phyloP scores from a whole-genome alignment of 768 basidiomycete species.

The Rhizopogon vulgaris region DNA sequence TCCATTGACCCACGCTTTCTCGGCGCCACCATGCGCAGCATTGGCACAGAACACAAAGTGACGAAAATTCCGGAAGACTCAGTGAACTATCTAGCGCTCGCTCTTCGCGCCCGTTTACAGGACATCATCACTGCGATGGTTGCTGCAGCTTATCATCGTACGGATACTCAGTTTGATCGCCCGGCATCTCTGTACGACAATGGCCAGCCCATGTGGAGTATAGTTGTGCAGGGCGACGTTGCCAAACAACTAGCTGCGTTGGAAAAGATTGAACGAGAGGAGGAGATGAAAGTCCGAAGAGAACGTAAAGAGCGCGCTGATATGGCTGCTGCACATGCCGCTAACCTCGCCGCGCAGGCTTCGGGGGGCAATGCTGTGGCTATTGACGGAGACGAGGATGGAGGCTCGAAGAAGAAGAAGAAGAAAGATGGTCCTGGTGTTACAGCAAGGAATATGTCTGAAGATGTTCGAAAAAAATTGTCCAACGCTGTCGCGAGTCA shows the following conservation, averaged over 20 bases:
- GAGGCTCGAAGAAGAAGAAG: constrained; percentile 69
- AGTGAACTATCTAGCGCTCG: constrained; percentile 73
- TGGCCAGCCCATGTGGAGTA: constrained; percentile 75
- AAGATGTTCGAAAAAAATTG: constrained; percentile 89
- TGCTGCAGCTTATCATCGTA: constrained; percentile 61
- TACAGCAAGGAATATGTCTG: constrained; percentile 84
- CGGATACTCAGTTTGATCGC: constrained; percentile 63
- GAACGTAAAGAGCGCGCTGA: constrained; percentile 78
- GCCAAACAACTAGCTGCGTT: constrained; percentile 71
- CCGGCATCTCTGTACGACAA: constrained; percentile 61
- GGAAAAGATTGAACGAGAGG: constrained; percentile 78
- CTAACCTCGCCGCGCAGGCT: constrained; percentile 54
- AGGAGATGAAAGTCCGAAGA: constrained; percentile 67
- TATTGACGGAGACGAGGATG: constrained; percentile 44
- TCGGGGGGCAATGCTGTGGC: constrained; percentile 28
- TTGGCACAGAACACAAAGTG: constrained; percentile 67
- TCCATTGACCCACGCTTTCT: constrained; percentile 65
- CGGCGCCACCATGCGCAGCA: constrained; percentile 58
- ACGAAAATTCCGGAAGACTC: constrained; percentile 62
- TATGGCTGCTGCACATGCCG: constrained; percentile 63
- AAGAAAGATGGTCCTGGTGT: constrained; percentile 82
- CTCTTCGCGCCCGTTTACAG: constrained; percentile 69
- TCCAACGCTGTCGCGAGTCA: constrained; percentile 85
- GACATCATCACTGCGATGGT: constrained; percentile 66
- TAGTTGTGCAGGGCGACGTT: constrained; percentile 71